Conservation (phyloP, 2,329 filamentous ascomycete genomes). For the Aureobasidium sp. region DNA sequence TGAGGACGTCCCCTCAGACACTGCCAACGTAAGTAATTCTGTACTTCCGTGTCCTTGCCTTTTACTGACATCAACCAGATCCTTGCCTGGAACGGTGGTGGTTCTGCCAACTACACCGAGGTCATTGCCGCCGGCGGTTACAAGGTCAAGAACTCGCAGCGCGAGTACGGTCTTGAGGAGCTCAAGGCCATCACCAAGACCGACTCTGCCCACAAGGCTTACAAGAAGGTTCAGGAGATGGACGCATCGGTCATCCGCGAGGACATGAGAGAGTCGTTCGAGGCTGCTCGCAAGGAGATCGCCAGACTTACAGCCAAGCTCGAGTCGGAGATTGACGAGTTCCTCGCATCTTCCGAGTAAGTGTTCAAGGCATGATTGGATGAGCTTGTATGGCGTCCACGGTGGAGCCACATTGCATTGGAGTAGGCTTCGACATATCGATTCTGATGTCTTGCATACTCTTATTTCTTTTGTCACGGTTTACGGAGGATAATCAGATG, state of each 20-base stretch:
- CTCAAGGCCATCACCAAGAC: slow-evolving; percentile 26
- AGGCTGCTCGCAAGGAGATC: slow-evolving; percentile 38
- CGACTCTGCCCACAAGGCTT: slow-evolving; percentile 2
- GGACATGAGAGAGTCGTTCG: slow-evolving; percentile 23
- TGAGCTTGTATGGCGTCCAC: slow-evolving; percentile 6
- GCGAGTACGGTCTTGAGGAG: slow-evolving; percentile 43
- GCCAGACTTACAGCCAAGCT: slow-evolving; percentile 30
- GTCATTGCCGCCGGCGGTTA: slow-evolving; percentile 72
- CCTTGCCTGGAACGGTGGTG: slow-evolving; percentile 98
- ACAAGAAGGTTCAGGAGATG: slow-evolving; percentile 12
- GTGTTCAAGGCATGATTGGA: slow-evolving; percentile 1
- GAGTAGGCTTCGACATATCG: slow-evolving; percentile 3
- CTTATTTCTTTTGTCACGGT: slow-evolving; percentile 11
- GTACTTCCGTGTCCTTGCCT: neutral
- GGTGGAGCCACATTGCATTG: slow-evolving; percentile 11
- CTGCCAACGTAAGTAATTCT: slow-evolving; percentile 61
- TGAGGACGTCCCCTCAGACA: slow-evolving; percentile 74
- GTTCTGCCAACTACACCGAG: slow-evolving; percentile 79
- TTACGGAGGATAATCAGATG: slow-evolving; percentile 8
- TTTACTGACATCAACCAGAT: slow-evolving; percentile 42
- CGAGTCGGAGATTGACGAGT: slow-evolving; percentile 43
- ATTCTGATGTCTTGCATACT: slow-evolving; percentile 11
- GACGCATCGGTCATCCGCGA: slow-evolving; percentile 4
- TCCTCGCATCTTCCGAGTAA: neutral
- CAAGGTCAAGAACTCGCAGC: slow-evolving; percentile 40